These are phyloP conservation scores for Lagenidium sp. DNA, from an alignment of 352 stramenopile species.

Conservation along the genomic window DNA sequence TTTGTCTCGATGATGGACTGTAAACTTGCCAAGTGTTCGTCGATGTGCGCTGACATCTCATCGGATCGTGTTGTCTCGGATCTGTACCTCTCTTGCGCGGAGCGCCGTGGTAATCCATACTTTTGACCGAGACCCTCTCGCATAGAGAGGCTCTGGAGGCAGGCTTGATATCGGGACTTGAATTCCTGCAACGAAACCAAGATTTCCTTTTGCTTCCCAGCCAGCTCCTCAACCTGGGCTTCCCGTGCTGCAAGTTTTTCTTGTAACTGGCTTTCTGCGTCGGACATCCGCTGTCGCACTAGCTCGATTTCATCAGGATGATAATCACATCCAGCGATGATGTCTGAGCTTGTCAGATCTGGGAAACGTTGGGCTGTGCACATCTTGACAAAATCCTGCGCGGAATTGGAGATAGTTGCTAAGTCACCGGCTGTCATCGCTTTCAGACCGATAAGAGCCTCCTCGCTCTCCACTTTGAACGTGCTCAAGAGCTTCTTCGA, in stretches of 20 bases:
- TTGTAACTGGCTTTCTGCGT: slow-evolving; percentile 27
- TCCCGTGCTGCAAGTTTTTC: slow-evolving; percentile 23
- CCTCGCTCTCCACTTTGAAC: slow-evolving; percentile 26
- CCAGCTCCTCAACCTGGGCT: slow-evolving; percentile 25
- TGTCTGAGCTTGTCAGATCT: slow-evolving; percentile 43
- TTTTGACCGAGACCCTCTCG: slow-evolving; percentile 86
- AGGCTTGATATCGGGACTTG: slow-evolving; percentile 59
- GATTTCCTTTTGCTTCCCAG: slow-evolving; percentile 18
- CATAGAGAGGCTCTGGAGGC: slow-evolving; percentile 75
- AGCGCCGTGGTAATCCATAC: slow-evolving; percentile 76
- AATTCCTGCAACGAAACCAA: slow-evolving; percentile 36
- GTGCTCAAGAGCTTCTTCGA: slow-evolving; percentile 54
- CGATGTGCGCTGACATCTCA: slow-evolving; percentile 44
- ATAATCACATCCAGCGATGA: slow-evolving; percentile 80
- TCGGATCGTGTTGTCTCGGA: slow-evolving; percentile 80
- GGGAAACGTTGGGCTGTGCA: slow-evolving; percentile 50
- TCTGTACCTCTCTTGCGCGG: slow-evolving; percentile 76
- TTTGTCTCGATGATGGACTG: slow-evolving; percentile 21
- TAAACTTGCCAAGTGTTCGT: slow-evolving; percentile 50
- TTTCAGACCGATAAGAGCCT: slow-evolving; percentile 17
- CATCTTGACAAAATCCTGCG: slow-evolving; percentile 41
- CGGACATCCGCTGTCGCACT: slow-evolving; percentile 25
- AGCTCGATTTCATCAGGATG: slow-evolving; percentile 59
- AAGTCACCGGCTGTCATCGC: slow-evolving; percentile 21
- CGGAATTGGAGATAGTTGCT: slow-evolving; percentile 19